phyloP scores from a whole-genome alignment of 2,329 filamentous ascomycete species.

The Botrytis hyacinthi region DNA sequence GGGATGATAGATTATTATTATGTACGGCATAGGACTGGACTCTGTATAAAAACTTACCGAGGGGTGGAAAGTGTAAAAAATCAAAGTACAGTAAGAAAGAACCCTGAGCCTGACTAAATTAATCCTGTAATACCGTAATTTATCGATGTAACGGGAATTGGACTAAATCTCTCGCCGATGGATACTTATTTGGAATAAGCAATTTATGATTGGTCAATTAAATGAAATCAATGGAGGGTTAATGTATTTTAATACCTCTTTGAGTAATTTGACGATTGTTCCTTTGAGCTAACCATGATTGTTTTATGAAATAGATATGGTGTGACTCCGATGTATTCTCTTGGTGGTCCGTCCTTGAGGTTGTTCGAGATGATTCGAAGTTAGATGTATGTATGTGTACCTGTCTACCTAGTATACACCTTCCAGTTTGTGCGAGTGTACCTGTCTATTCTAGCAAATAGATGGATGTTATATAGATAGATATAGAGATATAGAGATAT shows the following conservation, averaged over 20 bases:
- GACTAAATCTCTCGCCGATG: neutral
- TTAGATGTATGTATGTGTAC: neutral
- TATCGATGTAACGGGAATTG: neutral
- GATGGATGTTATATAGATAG: neutral
- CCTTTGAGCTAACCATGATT: neutral
- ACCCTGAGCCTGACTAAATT: neutral
- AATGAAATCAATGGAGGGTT: neutral
- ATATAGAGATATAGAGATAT: neutral
- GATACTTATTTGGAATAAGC: constrained; percentile 2
- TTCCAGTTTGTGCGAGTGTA: too few relatives aligned
- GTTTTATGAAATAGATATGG: neutral
- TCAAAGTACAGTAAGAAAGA: neutral
- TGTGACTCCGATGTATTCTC: neutral
- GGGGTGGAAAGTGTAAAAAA: neutral
- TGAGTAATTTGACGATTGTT: neutral
- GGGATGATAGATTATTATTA: neutral
- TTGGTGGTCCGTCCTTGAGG: neutral
- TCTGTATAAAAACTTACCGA: neutral
- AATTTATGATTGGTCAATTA: neutral
- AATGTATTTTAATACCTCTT: neutral
- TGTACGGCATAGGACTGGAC: neutral
- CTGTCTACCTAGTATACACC: too few relatives aligned
- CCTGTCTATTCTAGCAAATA: neutral
- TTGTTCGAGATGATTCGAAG: neutral
- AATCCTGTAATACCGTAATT: neutral